Base-by-base conservation (phyloP, 176 grass and related monocot genomes). In the Phoenix dactylifera region DNA sequence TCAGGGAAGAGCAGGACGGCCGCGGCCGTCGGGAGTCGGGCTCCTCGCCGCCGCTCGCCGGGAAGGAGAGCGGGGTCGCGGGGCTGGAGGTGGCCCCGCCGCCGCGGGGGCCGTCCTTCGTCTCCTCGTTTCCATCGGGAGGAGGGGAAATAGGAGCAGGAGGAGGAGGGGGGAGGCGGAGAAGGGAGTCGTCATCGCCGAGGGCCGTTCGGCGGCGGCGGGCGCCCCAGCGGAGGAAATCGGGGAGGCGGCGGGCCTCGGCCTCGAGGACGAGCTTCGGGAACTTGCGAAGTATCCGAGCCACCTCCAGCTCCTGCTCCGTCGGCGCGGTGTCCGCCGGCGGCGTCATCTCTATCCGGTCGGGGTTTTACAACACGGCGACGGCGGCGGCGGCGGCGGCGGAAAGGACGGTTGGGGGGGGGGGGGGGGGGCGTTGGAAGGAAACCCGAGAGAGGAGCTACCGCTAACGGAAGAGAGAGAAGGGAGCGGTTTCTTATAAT, bases 231-330 rank as follows among this genome's bases (percentile, higher is more conserved):
- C 10, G 29, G 68, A 79, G 29, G 5, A 18, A 16, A 0, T 59
- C 52, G 50, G 54, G 18, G 6, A 52, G 59, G 19, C 28, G 17
- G 1, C 44, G 24, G 24, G 18, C 10, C 5, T 44, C 49, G 3
- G 6, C 1, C n/a, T 52, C 20, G 1, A 71, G 67, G 28, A 77
- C 4, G 22, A 65, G 52, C 28, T 54, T 39, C 52, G 76, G 17
- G 30, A 79, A 39, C 48, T 72, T 44, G 14, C 26, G 14, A 29
- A 79, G 68, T 24, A 64, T 60, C 26, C 18, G 64, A 7, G 60
- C 76, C 54, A 66, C 76, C 35, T 72, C 26, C 1, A 49, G 53
- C n/a, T 79, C 76, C 18, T 44, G 39, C 12, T 51, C 54, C 7
- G 68, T 64, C 17, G 7, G 59, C 28, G 4, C 22, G 18, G 7